Percentiles rank a stretch among this genome's conserved stretches.
These are phyloP conservation scores for Leonotis leonurus DNA, from an alignment of 257 asterid species.

Conservation along the genomic window DNA sequence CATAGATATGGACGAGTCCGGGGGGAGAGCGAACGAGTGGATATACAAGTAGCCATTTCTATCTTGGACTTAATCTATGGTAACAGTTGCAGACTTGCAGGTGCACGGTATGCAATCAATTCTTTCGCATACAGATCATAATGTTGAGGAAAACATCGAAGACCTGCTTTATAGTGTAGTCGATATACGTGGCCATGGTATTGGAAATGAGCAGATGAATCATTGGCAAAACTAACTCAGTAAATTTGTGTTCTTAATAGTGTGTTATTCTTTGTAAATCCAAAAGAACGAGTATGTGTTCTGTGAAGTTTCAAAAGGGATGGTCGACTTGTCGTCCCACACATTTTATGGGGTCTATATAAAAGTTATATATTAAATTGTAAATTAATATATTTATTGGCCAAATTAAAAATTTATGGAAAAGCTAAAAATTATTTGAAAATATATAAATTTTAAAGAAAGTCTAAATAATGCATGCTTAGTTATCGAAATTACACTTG, in stretches of 20 bases:
- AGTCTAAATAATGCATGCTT: too few relatives aligned
- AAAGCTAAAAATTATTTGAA: too few relatives aligned
- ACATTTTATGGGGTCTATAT: too few relatives aligned
- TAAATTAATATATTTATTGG: too few relatives aligned
- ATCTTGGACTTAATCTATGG: not conserved
- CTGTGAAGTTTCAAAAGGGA: too few relatives aligned
- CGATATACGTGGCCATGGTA: not conserved
- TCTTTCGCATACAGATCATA: not conserved
- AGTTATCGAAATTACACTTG: too few relatives aligned
- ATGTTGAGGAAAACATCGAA: not conserved
- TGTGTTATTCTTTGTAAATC: constrained; percentile 10
- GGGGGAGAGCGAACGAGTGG: constrained; percentile 96
- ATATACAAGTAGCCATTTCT: constrained; percentile 60
- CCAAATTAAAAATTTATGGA: too few relatives aligned
- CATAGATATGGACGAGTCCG: constrained; percentile 91
- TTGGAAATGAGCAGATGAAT: constrained; percentile 1
- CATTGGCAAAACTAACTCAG: not conserved
- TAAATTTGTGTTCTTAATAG: constrained; percentile 12
- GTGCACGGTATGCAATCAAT: not conserved
- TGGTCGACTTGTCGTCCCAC: too few relatives aligned
- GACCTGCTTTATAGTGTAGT: not conserved
- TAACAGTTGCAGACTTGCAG: constrained; percentile 1
- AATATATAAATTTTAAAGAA: too few relatives aligned
- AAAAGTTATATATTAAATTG: too few relatives aligned
- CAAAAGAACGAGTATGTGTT: not conserved